Evolutionary conservation across 805 yeast species (phyloP).

Genomic region (Candida coleopterorum): DNA sequence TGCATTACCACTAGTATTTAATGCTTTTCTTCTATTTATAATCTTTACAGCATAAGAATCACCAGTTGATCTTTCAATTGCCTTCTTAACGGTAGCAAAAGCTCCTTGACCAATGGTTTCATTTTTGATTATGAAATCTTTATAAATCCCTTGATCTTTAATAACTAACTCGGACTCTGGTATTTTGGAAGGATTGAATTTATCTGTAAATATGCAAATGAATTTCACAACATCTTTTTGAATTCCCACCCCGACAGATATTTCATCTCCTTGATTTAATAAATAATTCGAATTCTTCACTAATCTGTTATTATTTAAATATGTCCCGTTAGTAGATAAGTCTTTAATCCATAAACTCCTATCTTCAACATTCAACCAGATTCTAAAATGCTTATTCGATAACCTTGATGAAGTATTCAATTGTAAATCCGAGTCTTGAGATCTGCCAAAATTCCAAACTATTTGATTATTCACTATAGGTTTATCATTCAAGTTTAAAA

Average conservation of each 20-base stretch:
- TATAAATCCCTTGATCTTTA: conserved; percentile 53
- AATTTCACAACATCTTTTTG: conserved; percentile 58
- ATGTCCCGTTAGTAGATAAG: conserved; percentile 88
- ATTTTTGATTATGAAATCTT: conserved; percentile 71
- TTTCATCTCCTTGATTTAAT: conserved; percentile 88
- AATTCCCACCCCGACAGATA: conserved; percentile 85
- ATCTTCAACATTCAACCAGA: conserved; percentile 61
- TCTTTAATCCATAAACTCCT: conserved; percentile 63
- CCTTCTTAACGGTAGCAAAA: conserved; percentile 91
- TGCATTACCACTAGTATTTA: conserved; percentile 48
- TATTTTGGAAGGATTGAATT: conserved; percentile 28
- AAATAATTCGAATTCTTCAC: conserved; percentile 77
- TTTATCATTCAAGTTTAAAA: conserved; percentile 13
- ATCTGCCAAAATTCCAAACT: conserved; percentile 75
- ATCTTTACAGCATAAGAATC: conserved; percentile 87
- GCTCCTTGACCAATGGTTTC: conserved; percentile 98
- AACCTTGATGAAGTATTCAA: conserved; percentile 58
- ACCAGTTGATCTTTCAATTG: conserved; percentile 81
- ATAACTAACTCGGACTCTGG: conserved; percentile 14
- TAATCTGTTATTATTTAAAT: conserved; percentile 66
- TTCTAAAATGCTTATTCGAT: conserved; percentile 67
- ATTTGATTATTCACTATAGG: conserved; percentile 22
- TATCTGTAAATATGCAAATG: conserved; percentile 46
- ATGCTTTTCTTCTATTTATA: conserved; percentile 70
- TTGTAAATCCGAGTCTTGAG: conserved; percentile 57